Conservation (phyloP, 192 early-diverging fungal species). For the Backusella tarrabulga region DNA sequence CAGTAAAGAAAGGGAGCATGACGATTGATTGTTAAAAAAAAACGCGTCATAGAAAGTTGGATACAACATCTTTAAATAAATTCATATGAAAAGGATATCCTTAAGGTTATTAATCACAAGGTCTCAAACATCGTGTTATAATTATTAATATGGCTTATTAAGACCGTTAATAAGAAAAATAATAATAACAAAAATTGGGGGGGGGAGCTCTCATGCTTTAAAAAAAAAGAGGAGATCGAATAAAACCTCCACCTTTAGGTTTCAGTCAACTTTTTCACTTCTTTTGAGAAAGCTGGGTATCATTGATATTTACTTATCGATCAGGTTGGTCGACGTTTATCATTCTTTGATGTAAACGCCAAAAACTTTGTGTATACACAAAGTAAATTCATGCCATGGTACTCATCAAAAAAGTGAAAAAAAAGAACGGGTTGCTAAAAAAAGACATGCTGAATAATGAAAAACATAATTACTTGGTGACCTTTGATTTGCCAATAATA, state of each 20-base stretch:
- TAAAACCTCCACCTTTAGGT: background rate
- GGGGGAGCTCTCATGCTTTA: background rate
- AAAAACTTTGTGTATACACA: background rate
- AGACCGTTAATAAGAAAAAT: background rate
- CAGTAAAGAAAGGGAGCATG: no score
- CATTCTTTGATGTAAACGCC: background rate
- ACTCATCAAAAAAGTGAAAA: background rate
- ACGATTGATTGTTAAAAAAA: background rate
- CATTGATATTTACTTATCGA: no score
- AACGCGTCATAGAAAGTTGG: background rate
- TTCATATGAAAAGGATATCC: background rate
- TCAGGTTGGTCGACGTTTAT: background rate
- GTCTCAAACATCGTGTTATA: background rate
- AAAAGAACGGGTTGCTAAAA: background rate
- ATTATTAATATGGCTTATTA: background rate
- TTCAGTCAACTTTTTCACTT: background rate
- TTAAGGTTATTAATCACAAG: background rate
- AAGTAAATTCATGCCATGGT: background rate
- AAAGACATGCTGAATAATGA: conserved; percentile 6
- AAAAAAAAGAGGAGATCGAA: background rate
- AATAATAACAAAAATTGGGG: background rate
- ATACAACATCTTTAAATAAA: background rate
- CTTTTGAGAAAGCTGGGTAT: no score
- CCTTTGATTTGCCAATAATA: conserved; percentile 6
- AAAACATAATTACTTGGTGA: conserved; percentile 1